Base-by-base conservation (phyloP, 2,329 filamentous ascomycete species). In the Moelleriella libera region DNA sequence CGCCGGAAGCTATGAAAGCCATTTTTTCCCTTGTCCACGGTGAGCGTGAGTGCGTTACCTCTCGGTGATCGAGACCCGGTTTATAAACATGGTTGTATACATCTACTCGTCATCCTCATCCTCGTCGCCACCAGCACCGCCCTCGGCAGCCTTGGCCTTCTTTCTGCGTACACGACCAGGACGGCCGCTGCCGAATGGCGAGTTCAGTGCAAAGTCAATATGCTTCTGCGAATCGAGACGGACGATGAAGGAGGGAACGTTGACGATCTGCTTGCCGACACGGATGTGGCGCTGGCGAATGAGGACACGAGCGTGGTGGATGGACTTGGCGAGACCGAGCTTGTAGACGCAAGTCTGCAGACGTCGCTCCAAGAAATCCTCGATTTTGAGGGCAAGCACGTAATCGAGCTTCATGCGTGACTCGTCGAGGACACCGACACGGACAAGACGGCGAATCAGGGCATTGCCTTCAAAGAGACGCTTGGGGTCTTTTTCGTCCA, bases 341-440 rank as follows among this genome's bases (percentile, higher is more conserved):
- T 98, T 97, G 85, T 95, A 97, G 72, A 98, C 92, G 67, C 90
- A 95, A 64, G 92, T 98, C 84, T 98, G 90, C 61, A 97, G 89
- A 74, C 92, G 89, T 66, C 92, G 90, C 85, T 98, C 92, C 76
- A 98, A 82, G 85, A 98, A 98, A 75, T 98, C 92, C 76, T 98
- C 92, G 65, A 94, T 85, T 82, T 95, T 94, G 54, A 98, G 84
- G 75, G 92, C 92, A 69, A 98, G 78, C 69, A 98, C 92, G 85
- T 98, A 96, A 96, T 98, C 92, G 81, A 98, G 92, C 86, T 96
- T 98, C 92, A 98, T 98, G 82, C 92, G 92, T 70, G 89, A 89
- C 80, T 98, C 92, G 72, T 98, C 92, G 67, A 98, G 88, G 67
- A 98, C 92, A 87, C 92, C 92, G 70, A 97, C 89, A 72, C 92